phyloP scores from a whole-genome alignment of 2,329 filamentous ascomycete genomes.

The Neocucurbitaria cava region DNA sequence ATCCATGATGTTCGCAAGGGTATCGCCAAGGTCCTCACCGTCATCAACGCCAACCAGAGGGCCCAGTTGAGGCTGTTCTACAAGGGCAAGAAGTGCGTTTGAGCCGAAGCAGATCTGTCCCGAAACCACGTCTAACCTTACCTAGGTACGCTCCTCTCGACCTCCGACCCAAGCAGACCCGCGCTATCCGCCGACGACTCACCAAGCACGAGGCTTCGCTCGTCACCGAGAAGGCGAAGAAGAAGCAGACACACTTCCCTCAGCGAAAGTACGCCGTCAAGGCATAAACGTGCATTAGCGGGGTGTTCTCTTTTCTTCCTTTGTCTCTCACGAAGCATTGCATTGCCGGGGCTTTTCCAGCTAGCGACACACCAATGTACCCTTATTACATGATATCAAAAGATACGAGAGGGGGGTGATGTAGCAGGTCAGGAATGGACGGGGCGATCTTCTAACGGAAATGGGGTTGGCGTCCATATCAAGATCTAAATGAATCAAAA shows the following conservation, averaged over 20 bases:
- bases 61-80: conserved; percentile 94
- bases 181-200: conserved; percentile 94
- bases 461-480: conserved; percentile 49
- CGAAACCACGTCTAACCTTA: conserved; percentile 28
- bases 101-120: conserved; percentile 3
- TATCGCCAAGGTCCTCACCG: conserved; percentile 96
- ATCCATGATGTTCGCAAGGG: conserved; percentile 98
- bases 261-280: conserved; percentile 99
- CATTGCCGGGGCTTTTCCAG: conserved; percentile 50
- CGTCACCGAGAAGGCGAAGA: conserved; percentile 93
- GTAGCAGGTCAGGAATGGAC: conserved; percentile 39
- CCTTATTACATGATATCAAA: conserved; percentile 45
- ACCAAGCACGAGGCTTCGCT: conserved; percentile 87
- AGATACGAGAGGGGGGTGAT: conserved; percentile 39
- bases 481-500: conserved; percentile 52
- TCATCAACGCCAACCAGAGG: conserved; percentile 99
- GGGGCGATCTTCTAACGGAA: conserved; percentile 48
- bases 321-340: conserved; percentile 51
- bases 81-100: conserved; percentile 88
- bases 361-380: conserved; percentile 50
- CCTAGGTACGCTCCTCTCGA: conserved; percentile 85
- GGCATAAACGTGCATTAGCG: conserved; percentile 61
- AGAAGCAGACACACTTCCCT: conserved; percentile 94
- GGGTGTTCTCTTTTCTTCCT: conserved; percentile 47
- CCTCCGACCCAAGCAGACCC: conserved; percentile 97